Percentiles rank a stretch among this genome's conserved stretches.
These are phyloP conservation scores for Lentinula sp. DNA, from an alignment of 768 basidiomycete species.

Conservation along the genomic window DNA sequence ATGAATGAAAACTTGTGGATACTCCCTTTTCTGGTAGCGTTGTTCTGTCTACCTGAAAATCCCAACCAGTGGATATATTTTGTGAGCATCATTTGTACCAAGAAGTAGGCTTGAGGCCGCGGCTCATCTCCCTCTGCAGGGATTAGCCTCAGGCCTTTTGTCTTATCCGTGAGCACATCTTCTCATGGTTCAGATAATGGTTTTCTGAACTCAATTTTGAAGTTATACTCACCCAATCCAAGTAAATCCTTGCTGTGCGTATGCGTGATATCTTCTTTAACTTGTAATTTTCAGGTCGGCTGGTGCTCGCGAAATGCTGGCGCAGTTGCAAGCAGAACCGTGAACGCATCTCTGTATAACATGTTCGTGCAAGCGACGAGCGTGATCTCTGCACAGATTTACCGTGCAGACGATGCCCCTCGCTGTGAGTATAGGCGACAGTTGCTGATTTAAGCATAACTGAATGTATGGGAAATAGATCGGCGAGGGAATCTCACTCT, in stretches of 20 bases:
- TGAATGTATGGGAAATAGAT: constrained; percentile 25
- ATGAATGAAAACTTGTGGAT: constrained; percentile 54
- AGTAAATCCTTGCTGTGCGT: constrained; percentile 11
- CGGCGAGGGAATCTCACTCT: constrained; percentile 51
- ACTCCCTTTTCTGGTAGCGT: constrained; percentile 53
- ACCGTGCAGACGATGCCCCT: constrained; percentile 51
- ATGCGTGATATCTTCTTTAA: background rate
- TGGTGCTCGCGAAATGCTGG: constrained; percentile 60
- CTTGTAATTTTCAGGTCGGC: constrained; percentile 25
- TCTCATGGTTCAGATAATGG: constrained; percentile 12
- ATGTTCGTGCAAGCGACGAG: constrained; percentile 43
- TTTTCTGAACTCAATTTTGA: constrained; percentile 5
- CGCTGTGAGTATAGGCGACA: constrained; percentile 30
- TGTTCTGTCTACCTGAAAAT: constrained; percentile 40
- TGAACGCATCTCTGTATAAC: constrained; percentile 55
- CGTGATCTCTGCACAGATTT: constrained; percentile 50
- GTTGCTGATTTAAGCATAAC: background rate
- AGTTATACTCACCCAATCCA: constrained; percentile 47
- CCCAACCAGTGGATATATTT: constrained; percentile 51
- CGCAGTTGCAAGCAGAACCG: constrained; percentile 52
- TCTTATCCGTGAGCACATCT: constrained; percentile 32
- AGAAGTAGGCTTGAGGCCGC: no score
- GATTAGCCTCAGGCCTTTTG: constrained; percentile 34
- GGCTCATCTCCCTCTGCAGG: constrained; percentile 18
- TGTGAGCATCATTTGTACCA: constrained; percentile 20